A percentile compares a stretch with the other conserved stretches of the same genome.
Conservation (phyloP, 306 rosid genomes). For the Ziziphus jujuba region DNA sequence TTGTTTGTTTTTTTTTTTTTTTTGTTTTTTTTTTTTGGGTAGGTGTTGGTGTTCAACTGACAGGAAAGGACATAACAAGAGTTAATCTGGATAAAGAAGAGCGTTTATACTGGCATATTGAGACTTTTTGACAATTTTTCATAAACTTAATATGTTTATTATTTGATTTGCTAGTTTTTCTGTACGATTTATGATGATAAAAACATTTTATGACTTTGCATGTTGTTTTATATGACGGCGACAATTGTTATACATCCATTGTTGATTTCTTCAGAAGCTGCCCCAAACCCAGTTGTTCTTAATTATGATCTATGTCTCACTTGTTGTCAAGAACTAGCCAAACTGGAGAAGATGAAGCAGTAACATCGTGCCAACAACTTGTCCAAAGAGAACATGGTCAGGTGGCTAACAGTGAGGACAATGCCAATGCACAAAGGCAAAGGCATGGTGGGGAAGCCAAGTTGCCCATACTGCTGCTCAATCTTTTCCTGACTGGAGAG, state of each 20-base stretch:
- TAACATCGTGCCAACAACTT: conserved; percentile 26
- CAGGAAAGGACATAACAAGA: conserved; percentile 51
- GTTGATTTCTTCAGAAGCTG: conserved; percentile 56
- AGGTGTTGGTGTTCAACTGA: conserved; percentile 51
- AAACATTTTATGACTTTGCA: conserved; percentile 4
- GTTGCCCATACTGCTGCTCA: too few species aligned
- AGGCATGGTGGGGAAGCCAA: conserved; percentile 21
- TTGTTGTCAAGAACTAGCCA: conserved; percentile 51
- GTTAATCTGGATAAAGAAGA: conserved; percentile 42
- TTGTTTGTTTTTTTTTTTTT: conserved; percentile 27
- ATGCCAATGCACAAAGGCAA: conserved; percentile 12
- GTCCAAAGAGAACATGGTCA: conserved; percentile 26
- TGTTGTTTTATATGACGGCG: conserved; percentile 22
- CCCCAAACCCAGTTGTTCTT: conserved; percentile 44
- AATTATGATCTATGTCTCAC: conserved; percentile 58
- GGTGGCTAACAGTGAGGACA: conserved; percentile 6
- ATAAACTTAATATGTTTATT: too few species aligned
- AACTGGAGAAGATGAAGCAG: conserved; percentile 30
- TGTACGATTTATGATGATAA: neutral
- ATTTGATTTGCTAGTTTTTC: too few species aligned
- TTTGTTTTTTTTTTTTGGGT: too few species aligned
- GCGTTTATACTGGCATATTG: conserved; percentile 64
- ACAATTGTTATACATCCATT: conserved; percentile 60
- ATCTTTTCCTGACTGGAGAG: conserved; percentile 40
- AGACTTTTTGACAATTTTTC: neutral